Percentiles rank a stretch among this genome's conserved stretches.
Evolutionary conservation across 2,329 filamentous ascomycete species (phyloP).

Genomic region (Diaporthe caulivora): DNA sequence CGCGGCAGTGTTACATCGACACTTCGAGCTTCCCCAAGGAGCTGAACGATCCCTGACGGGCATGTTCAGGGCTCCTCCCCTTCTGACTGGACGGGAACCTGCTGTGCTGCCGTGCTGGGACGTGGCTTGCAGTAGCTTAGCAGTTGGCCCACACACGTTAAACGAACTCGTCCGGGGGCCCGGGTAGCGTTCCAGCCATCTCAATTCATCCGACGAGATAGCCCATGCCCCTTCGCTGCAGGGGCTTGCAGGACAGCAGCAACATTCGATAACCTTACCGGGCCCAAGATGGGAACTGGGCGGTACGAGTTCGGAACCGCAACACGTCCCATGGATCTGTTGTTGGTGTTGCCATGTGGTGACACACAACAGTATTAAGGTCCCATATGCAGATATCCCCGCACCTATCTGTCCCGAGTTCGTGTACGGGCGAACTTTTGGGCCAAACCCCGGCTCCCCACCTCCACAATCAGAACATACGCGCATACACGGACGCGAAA

Average conservation of each 20-base stretch:
- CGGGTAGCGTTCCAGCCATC: conserved; percentile 5
- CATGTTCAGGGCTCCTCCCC: background rate
- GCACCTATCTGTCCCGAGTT: background rate
- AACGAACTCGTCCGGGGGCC: background rate
- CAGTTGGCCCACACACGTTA: background rate
- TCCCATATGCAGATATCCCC: conserved; percentile 4
- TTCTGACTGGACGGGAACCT: conserved; percentile 3
- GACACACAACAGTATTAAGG: background rate
- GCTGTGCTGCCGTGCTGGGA: background rate
- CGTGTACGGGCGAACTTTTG: background rate
- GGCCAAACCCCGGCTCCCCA: background rate
- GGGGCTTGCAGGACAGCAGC: background rate
- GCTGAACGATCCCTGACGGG: background rate
- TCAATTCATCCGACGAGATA: background rate
- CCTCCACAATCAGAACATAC: background rate
- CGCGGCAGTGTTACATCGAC: conserved; percentile 11
- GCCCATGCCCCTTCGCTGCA: background rate
- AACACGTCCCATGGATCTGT: background rate
- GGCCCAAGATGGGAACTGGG: background rate
- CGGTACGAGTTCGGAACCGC: background rate
- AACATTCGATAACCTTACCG: background rate
- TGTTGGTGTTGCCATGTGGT: background rate
- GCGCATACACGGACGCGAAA: background rate
- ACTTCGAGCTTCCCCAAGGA: background rate
- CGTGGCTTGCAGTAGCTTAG: conserved; percentile 23